phyloP scores from a whole-genome alignment of 495 filamentous ascomycete species.

The Achaetomiella virescens region DNA sequence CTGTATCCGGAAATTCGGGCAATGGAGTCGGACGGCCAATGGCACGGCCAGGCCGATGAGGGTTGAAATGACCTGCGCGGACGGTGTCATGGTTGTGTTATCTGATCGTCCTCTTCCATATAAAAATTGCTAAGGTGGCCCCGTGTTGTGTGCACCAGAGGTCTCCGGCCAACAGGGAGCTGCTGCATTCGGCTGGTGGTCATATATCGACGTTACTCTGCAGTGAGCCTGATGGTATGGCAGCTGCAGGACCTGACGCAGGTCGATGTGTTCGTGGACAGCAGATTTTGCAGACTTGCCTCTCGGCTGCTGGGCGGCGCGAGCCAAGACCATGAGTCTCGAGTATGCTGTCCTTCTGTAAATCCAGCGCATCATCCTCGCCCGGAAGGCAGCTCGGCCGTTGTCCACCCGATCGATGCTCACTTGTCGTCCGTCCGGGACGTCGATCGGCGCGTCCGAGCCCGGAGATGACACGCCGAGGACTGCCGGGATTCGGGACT shows the following conservation, averaged over 20 bases:
- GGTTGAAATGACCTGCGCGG: not conserved
- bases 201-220: conserved; percentile 2
- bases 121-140: not conserved
- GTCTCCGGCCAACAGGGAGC: conserved; percentile 3
- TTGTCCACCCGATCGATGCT: not conserved
- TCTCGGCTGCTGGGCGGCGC: not conserved
- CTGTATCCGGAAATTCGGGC: conserved; percentile 22
- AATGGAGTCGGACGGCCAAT: conserved; percentile 12
- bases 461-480: not conserved
- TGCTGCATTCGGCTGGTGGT: conserved; percentile 18
- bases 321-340: too few relatives aligned
- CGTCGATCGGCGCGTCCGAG: too few relatives aligned
- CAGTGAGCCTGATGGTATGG: conserved; percentile 4
- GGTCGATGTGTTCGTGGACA: conserved; percentile 2
- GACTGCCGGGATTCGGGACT: not conserved
- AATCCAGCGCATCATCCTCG: too few relatives aligned
- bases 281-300: not conserved
- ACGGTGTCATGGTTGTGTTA: not conserved
- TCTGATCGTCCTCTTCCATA: not conserved
- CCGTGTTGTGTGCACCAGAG: not conserved
- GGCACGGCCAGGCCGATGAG: not conserved
- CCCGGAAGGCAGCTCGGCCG: too few relatives aligned
- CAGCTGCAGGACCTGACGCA: conserved; percentile 13
- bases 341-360: too few relatives aligned
- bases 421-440: not conserved